Evolutionary conservation across 345 rosid species (phyloP), one percentile per base, ranked within the genome.

Genomic region (Sisymbrium altissimum): DNA sequence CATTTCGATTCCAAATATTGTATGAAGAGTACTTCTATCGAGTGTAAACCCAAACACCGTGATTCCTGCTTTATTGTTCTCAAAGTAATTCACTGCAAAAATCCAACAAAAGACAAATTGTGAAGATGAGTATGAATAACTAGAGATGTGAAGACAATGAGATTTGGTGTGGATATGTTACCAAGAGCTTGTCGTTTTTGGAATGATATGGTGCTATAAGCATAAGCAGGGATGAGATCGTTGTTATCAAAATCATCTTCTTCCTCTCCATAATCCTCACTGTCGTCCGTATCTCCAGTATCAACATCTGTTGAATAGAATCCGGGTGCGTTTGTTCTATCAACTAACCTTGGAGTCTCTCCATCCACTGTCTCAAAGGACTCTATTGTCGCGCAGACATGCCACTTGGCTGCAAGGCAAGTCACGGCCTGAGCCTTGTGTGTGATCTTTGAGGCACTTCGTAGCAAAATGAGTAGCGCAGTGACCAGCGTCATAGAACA

Each of bases 121-220:
- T 13, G 2, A 44, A 12, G 15, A 15, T 45, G 64, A 64, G 61
- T 21, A 48, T 5, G 32, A 4, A 18, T n/a, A 10, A 11, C 49
- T 17, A n/a, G 54, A 60, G 9, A 48, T 44, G 56, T 53, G 1
- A 35, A 23, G 9, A 57, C n/a, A 21, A 71, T 19, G 23, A 49
- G 62, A 63, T 11, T 27, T 48, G 36, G 27, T 40, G 64, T 67
- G n/a, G 25, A 40, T 54, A 23, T 59, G 64, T 76, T 50, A 94
- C 98, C 97, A 43, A 94, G 83, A 79, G 98, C 98, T 50, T 88
- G 97, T 35, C 98, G 84, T 81, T 87, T 91, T 72, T 91, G 98
- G 83, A 80, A 89, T 50, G 98, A 89, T 43, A 94, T 89, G 58
- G 95, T 87, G 65, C 86, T 86, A 45, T 82, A 82, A 39, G 96